Evolutionary conservation across 1,284 basidiomycete species (phyloP).

Genomic region (Microbotryomycetes sp.): DNA sequence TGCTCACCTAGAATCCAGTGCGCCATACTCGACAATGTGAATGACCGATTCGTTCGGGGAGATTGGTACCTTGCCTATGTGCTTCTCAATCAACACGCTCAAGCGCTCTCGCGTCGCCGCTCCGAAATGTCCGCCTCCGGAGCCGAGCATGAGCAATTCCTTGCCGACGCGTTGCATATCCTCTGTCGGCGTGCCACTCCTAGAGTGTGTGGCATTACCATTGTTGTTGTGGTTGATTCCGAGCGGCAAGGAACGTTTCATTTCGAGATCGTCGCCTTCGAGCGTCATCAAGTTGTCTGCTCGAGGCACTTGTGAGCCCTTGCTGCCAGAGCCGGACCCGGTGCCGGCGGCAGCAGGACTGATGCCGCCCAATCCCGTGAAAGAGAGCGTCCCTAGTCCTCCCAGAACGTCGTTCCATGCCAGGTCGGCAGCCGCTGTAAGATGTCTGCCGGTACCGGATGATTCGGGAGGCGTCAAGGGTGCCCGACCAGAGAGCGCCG

Average conservation of each 20-base stretch:
- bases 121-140: constrained; percentile 39
- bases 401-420: constrained; percentile 8
- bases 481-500: background rate
- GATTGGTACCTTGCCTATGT: constrained; percentile 35
- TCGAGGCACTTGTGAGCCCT: background rate
- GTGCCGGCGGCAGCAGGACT: background rate
- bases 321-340: background rate
- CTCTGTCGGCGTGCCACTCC: background rate
- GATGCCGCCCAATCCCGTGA: background rate
- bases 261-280: background rate
- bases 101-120: constrained; percentile 38
- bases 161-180: constrained; percentile 4
- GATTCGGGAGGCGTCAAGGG: constrained; percentile 8
- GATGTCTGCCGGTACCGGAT: background rate
- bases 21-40: constrained; percentile 42
- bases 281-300: constrained; percentile 3
- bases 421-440: constrained; percentile 4
- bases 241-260: background rate
- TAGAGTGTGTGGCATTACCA: background rate
- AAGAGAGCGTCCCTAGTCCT: background rate
- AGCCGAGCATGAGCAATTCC: constrained; percentile 18
- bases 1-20: constrained; percentile 33
- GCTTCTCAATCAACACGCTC: constrained; percentile 33
- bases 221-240: background rate
- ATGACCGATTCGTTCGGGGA: constrained; percentile 32